phyloP scores from a whole-genome alignment of 148 eudicot species.

The Chenopodium berlandieri region DNA sequence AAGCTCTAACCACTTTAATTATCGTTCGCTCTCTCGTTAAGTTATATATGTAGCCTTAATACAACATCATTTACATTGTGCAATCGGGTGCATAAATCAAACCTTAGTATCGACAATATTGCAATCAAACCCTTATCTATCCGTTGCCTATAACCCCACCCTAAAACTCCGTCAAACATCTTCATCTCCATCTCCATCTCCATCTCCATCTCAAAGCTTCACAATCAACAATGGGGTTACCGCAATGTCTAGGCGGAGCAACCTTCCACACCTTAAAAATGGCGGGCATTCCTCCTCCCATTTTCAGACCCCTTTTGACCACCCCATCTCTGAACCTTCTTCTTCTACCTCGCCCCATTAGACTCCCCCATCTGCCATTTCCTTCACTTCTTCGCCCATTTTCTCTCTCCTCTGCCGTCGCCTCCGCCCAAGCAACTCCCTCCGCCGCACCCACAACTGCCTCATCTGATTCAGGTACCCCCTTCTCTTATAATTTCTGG shows the following conservation, averaged over 20 bases:
- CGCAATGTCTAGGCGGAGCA: constrained; percentile 33
- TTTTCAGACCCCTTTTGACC: constrained; percentile 26
- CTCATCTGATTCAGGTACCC: constrained; percentile 38
- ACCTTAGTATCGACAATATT: too few species aligned
- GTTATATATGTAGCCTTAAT: too few species aligned
- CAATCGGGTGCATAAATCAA: too few species aligned
- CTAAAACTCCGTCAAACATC: background rate
- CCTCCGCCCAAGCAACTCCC: constrained; percentile 17
- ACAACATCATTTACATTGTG: too few species aligned
- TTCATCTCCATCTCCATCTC: background rate
- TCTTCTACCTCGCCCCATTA: constrained; percentile 14
- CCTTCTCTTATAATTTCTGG: background rate
- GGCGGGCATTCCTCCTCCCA: constrained; percentile 37
- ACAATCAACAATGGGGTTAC: constrained; percentile 28
- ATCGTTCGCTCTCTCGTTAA: too few species aligned
- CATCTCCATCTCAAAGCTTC: background rate
- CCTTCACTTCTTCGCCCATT: constrained; percentile 41
- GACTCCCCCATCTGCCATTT: constrained; percentile 13
- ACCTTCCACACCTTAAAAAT: constrained; percentile 40
- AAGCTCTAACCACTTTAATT: too few species aligned
- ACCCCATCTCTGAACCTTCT: constrained; percentile 24
- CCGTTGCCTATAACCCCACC: background rate
- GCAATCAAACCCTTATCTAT: too few species aligned
- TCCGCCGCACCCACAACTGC: constrained; percentile 19
- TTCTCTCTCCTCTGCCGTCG: constrained; percentile 31